Evolutionary conservation across 2,329 filamentous ascomycete genomes (phyloP).

Genomic region (Fusarium hostae): DNA sequence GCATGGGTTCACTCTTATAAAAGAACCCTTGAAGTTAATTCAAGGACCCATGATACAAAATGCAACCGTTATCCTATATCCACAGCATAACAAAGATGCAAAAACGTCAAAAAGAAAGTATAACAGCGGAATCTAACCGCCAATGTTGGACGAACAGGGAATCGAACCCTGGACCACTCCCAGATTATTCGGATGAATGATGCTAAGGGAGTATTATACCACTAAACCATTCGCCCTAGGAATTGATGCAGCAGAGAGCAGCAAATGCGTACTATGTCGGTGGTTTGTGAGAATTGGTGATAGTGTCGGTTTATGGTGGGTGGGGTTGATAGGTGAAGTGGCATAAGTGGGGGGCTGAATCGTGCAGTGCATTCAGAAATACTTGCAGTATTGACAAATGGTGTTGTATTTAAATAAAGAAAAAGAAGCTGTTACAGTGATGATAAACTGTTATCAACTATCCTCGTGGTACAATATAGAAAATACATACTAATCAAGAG

Average conservation of each 20-base stretch:
- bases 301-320: conserved; percentile 20
- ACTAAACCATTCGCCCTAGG: conserved; percentile 49
- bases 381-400: not conserved
- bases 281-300: not conserved
- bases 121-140: conserved; percentile 38
- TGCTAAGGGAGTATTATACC: conserved; percentile 51
- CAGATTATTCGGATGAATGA: conserved; percentile 39
- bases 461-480: not conserved
- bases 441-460: not conserved
- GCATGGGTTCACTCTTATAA: not conserved
- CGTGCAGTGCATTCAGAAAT: conserved; percentile 6
- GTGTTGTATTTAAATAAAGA: not conserved
- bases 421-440: not conserved
- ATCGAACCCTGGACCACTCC: conserved; percentile 51
- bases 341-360: conserved; percentile 6
- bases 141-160: conserved; percentile 48
- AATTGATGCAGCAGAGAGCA: not conserved
- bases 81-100: not conserved
- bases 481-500: not conserved
- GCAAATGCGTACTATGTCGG: conserved; percentile 4
- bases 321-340: conserved; percentile 7
- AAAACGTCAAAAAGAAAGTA: conserved; percentile 27
- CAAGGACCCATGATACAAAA: not conserved
- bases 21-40: not conserved
- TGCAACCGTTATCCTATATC: not conserved